Evolutionary conservation across 179 eudicot genomes (phyloP).

Genomic region (Vitellaria paradoxa): DNA sequence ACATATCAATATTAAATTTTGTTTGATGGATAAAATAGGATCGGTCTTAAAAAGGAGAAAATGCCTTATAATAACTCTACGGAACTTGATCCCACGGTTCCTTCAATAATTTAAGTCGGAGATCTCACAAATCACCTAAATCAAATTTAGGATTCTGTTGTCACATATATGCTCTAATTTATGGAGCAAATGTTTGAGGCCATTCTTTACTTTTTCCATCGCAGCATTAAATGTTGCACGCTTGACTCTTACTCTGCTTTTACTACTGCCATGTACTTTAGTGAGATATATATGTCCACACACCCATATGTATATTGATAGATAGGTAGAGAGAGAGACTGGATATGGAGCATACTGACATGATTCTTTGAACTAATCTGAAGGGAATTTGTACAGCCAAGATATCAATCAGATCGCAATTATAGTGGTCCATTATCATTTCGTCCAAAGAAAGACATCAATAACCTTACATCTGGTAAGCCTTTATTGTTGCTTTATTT

Average conservation of each 20-base stretch:
- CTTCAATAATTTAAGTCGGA: background rate
- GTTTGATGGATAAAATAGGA: too few relatives aligned
- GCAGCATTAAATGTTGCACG: background rate
- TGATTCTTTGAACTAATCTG: constrained; percentile 6
- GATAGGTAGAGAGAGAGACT: too few relatives aligned
- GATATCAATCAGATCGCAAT: constrained; percentile 45
- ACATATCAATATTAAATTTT: too few relatives aligned
- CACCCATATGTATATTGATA: too few relatives aligned
- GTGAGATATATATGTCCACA: too few relatives aligned
- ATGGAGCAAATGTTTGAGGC: background rate
- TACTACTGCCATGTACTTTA: too few relatives aligned
- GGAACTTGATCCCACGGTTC: too few relatives aligned
- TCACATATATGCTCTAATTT: background rate
- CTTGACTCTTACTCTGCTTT: background rate
- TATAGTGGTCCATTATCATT: constrained; percentile 72
- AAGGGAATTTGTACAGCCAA: constrained; percentile 51
- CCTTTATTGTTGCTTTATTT: background rate
- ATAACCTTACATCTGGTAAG: constrained; percentile 51
- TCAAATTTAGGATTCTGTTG: background rate
- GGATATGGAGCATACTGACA: background rate
- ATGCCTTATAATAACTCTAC: too few relatives aligned
- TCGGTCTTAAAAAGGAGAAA: too few relatives aligned
- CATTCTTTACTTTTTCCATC: background rate
- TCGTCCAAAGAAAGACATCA: constrained; percentile 71
- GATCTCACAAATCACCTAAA: background rate